Conservation (phyloP, 306 rosid species). For the Dryas drummondii region DNA sequence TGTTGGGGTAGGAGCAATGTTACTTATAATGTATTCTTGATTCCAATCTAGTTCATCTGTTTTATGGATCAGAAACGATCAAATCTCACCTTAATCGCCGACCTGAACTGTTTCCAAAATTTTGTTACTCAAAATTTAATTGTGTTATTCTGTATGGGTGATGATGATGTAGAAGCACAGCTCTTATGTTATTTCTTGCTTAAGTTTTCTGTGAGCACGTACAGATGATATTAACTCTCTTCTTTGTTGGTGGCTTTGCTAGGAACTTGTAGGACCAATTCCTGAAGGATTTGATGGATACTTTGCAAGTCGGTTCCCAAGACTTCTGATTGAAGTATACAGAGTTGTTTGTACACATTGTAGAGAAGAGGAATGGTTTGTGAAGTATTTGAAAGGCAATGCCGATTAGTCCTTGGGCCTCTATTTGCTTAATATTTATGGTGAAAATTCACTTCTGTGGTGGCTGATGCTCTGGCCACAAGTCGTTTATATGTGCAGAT, state of each 20-base stretch:
- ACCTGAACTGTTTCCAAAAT: background rate
- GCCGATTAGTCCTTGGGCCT: slow-evolving; percentile 11
- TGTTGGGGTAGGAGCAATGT: too few relatives aligned
- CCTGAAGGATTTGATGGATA: slow-evolving; percentile 46
- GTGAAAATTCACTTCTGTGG: background rate
- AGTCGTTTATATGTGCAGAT: slow-evolving; percentile 4
- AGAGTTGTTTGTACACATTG: slow-evolving; percentile 31
- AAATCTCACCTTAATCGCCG: background rate
- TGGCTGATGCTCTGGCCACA: background rate
- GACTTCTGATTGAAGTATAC: slow-evolving; percentile 48
- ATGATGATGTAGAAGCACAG: background rate
- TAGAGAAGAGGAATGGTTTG: slow-evolving; percentile 38
- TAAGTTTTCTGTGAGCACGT: too few relatives aligned
- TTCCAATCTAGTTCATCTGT: too few relatives aligned
- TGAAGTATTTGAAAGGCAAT: slow-evolving; percentile 31
- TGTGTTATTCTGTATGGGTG: background rate
- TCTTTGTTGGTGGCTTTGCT: slow-evolving; percentile 8
- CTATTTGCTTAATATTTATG: background rate
- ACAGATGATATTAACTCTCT: background rate
- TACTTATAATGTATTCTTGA: too few relatives aligned
- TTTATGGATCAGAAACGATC: background rate
- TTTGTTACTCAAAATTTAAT: background rate
- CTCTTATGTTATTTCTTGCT: background rate
- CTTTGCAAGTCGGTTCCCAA: slow-evolving; percentile 48
- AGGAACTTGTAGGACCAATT: slow-evolving; percentile 46